phyloP scores from a whole-genome alignment of 2,329 filamentous ascomycete species.

The Ilyonectria sp. region DNA sequence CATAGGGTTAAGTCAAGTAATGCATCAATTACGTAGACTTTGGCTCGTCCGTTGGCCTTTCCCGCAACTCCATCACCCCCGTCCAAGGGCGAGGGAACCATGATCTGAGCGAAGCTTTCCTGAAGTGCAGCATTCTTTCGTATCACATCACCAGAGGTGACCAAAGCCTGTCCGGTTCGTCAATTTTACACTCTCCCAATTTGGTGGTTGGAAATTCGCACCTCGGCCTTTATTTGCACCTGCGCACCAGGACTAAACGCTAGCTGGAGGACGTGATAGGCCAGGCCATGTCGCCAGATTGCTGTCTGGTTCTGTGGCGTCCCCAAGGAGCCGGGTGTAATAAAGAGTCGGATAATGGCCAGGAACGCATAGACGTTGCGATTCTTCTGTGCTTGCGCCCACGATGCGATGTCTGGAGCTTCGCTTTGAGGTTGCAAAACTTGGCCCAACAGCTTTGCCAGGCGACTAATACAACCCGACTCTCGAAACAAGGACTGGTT shows the following conservation, averaged over 20 bases:
- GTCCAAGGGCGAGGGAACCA: slow-evolving; percentile 76
- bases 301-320: slow-evolving; percentile 87
- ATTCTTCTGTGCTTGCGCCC: slow-evolving; percentile 84
- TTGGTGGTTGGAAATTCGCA: slow-evolving; percentile 50
- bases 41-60: slow-evolving; percentile 66
- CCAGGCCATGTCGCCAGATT: slow-evolving; percentile 87
- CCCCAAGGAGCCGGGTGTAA: slow-evolving; percentile 84
- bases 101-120: slow-evolving; percentile 89
- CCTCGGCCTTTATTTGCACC: slow-evolving; percentile 85
- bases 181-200: slow-evolving; percentile 23
- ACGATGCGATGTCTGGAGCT: slow-evolving; percentile 75
- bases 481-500: slow-evolving; percentile 97
- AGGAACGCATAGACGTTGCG: slow-evolving; percentile 94
- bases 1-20: slow-evolving; percentile 87
- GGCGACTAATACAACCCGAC: slow-evolving; percentile 82
- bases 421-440: slow-evolving; percentile 68
- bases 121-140: slow-evolving; percentile 85
- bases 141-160: slow-evolving; percentile 90
- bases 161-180: slow-evolving; percentile 73
- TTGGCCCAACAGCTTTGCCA: slow-evolving; percentile 78
- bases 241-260: slow-evolving; percentile 83
- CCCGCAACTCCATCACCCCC: slow-evolving; percentile 53
- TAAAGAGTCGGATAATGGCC: slow-evolving; percentile 88
- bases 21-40: slow-evolving; percentile 93
- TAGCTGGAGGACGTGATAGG: slow-evolving; percentile 85